Percentiles rank a stretch among this genome's conserved stretches.
Conservation (phyloP, 2,329 filamentous ascomycete genomes). For the Phoma sp. region DNA sequence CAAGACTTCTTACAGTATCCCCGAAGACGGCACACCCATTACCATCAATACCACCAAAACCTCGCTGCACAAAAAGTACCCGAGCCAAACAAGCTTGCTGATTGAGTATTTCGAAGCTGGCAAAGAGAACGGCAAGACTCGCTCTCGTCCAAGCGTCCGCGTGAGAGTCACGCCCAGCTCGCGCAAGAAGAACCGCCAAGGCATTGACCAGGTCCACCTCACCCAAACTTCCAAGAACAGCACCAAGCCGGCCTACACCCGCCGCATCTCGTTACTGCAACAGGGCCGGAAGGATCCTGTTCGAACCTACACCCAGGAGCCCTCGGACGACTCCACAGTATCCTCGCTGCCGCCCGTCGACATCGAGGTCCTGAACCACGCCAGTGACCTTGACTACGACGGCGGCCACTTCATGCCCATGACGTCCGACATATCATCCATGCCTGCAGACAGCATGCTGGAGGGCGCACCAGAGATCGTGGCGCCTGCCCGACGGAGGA, state of each 20-base stretch:
- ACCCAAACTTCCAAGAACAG: constrained; percentile 76
- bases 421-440: constrained; percentile 84
- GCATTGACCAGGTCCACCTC: constrained; percentile 83
- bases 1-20: constrained; percentile 77
- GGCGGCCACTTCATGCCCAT: constrained; percentile 69
- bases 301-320: constrained; percentile 51
- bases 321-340: constrained; percentile 81
- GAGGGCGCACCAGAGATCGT: constrained; percentile 59
- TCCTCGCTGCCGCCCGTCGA: constrained; percentile 75
- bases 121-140: constrained; percentile 65
- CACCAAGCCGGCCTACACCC: constrained; percentile 71
- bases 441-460: constrained; percentile 74
- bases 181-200: constrained; percentile 58
- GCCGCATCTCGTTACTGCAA: constrained; percentile 67
- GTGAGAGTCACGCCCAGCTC: constrained; percentile 76
- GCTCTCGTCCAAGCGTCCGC: constrained; percentile 80
- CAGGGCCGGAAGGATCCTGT: constrained; percentile 49
- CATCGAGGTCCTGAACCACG: constrained; percentile 79
- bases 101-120: constrained; percentile 94
- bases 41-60: constrained; percentile 80
- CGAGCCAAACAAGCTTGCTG: constrained; percentile 85
- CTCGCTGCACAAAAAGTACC: constrained; percentile 61
- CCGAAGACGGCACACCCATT: constrained; percentile 87
- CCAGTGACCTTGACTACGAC: constrained; percentile 71
- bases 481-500: constrained; percentile 55